A percentile compares a stretch with the other conserved stretches of the same genome.
These are phyloP conservation scores for Mucor sp. DNA, from an alignment of 371 early-diverging fungal genomes.

Conservation along the genomic window DNA sequence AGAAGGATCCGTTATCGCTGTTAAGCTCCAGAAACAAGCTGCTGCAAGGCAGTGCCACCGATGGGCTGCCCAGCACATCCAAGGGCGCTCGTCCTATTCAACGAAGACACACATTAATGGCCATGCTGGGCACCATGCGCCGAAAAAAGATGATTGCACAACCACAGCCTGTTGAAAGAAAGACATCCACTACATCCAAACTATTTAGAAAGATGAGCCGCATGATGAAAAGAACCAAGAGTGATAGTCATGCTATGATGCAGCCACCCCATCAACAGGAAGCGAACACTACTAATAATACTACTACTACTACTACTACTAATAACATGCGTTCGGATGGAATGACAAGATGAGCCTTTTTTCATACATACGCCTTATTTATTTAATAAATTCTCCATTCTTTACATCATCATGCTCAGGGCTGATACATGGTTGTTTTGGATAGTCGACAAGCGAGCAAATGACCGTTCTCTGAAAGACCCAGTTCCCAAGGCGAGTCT, in stretches of 20 bases:
- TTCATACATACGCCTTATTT: neutral
- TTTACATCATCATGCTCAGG: neutral
- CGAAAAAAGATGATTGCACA: neutral
- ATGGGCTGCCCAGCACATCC: neutral
- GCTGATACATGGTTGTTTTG: neutral
- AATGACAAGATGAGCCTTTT: neutral
- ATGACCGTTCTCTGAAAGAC: neutral
- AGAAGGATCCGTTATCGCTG: slow-evolving; percentile 5
- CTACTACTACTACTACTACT: neutral
- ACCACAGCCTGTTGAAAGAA: neutral
- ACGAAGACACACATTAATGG: slow-evolving; percentile 5
- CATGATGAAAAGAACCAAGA: slow-evolving; percentile 19
- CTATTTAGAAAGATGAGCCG: slow-evolving; percentile 18
- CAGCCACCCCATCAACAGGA: neutral
- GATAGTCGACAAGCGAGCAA: neutral
- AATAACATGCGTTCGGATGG: neutral
- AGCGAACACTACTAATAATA: neutral
- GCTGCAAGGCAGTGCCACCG: neutral
- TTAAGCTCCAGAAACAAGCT: neutral
- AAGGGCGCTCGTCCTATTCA: neutral
- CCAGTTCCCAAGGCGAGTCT: neutral
- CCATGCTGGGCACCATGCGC: slow-evolving; percentile 11
- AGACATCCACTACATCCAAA: neutral
- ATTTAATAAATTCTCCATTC: neutral
- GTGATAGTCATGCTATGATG: slow-evolving; percentile 2